phyloP scores from a whole-genome alignment of 2,329 filamentous ascomycete genomes.

The Xylariales sp. region DNA sequence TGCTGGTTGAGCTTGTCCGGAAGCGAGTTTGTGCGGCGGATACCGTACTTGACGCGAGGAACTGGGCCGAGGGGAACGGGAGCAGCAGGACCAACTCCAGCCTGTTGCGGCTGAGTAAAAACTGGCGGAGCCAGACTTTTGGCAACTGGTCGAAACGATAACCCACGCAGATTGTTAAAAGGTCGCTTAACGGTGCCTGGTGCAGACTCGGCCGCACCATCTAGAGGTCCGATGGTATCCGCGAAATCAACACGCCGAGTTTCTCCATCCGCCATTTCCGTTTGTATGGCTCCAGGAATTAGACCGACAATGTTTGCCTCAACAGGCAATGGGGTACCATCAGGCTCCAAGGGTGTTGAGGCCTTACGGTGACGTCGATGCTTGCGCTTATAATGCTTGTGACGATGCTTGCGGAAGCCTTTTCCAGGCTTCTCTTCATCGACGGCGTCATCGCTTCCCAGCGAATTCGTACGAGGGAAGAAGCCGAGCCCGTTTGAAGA shows the following conservation, averaged over 20 bases:
- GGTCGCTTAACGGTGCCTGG: slow-evolving; percentile 54
- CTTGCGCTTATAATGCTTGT: slow-evolving; percentile 59
- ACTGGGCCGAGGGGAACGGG: slow-evolving; percentile 58
- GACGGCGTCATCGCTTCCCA: slow-evolving; percentile 58
- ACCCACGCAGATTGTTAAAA: slow-evolving; percentile 66
- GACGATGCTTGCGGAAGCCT: slow-evolving; percentile 52
- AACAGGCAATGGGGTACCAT: slow-evolving; percentile 36
- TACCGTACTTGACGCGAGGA: slow-evolving; percentile 70
- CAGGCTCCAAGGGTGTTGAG: slow-evolving; percentile 39
- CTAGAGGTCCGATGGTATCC: slow-evolving; percentile 43
- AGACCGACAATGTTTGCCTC: slow-evolving; percentile 51
- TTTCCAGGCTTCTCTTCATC: slow-evolving; percentile 56
- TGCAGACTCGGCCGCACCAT: slow-evolving; percentile 47
- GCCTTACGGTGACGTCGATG: slow-evolving; percentile 51
- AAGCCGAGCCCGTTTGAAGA: slow-evolving; percentile 52
- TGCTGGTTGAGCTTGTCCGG: slow-evolving; percentile 72
- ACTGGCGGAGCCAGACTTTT: slow-evolving; percentile 78
- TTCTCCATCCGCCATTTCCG: slow-evolving; percentile 51
- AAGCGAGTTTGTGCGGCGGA: slow-evolving; percentile 79
- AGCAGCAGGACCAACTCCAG: slow-evolving; percentile 42
- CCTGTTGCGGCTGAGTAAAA: slow-evolving; percentile 64
- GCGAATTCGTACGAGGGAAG: slow-evolving; percentile 53
- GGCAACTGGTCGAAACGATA: slow-evolving; percentile 72
- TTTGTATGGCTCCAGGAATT: slow-evolving; percentile 38
- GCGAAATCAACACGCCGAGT: slow-evolving; percentile 71